Evolutionary conservation across 2,329 filamentous ascomycete genomes (phyloP), one percentile per base, ranked within the genome.

Genomic region (Emergomyces pasteurianus): DNA sequence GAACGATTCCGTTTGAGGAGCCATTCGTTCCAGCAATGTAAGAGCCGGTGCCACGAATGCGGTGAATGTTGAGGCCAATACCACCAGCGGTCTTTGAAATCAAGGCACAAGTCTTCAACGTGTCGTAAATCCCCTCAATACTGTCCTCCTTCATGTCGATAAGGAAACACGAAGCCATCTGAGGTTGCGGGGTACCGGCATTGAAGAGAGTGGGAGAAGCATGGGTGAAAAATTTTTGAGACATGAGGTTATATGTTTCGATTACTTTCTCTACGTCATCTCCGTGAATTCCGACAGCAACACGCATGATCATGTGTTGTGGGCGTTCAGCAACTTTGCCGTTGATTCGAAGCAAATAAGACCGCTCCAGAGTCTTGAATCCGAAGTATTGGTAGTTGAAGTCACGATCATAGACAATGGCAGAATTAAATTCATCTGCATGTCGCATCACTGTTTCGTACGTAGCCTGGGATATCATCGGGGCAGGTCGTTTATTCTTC

Each of bases 341-440:
- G 70, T 96, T 84, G 67, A 97, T 88, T 73, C 95, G 92, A 67
- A 99, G 86, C 58, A 99, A 87, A 73, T 99, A 99, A 72, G 94
- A 99, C 63, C 94, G 87, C 81, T 99, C 94, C 46, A 99, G 81
- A 8, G 94, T 99, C 85, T 99, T 99, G 86, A 99, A 99, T 66
- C 94, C 94, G 71, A 99, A 99, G 80, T 95, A 99, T 80, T 99
- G 94, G 81, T 99, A 99, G 84, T 97, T 96, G 84, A 99, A 99
- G 75, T 99, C 94, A 68, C 94, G 89, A 79, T 99, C 94, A 71
- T 97, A 99, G 70, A 99, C 92, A 74, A 99, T 97, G 70, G 94
- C 94, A 50, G 92, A 97, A 81, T 99, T 96, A 61, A 99, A 84
- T 78, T 99, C 94, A 61, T 96, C 94, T 70, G 90, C 91, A 77